Base-by-base conservation (phyloP, 805 yeast genomes). In the Cephaloascus fragrans region DNA sequence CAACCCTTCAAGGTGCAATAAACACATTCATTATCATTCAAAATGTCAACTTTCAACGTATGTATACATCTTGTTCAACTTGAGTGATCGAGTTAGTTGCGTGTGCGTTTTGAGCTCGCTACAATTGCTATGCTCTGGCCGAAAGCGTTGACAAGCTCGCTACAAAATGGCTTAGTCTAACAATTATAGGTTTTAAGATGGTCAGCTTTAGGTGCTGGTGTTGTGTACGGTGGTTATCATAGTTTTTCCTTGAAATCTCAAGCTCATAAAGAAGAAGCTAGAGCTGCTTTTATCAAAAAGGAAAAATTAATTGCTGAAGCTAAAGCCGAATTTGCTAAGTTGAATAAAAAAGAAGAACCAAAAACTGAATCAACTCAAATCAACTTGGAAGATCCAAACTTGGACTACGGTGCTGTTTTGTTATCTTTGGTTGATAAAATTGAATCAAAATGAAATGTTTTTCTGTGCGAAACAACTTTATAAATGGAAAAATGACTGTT, bases 101-200 rank as follows among this genome's bases (percentile, higher is more conserved):
- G n/a, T n/a, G n/a, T n/a, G n/a, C n/a, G n/a, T n/a, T n/a, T n/a
- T n/a, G n/a, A n/a, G n/a, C n/a, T n/a, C n/a, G n/a, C n/a, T n/a
- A n/a, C n/a, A n/a, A n/a, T n/a, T n/a, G n/a, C n/a, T n/a, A n/a
- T n/a, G n/a, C n/a, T n/a, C n/a, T n/a, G n/a, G n/a, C n/a, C n/a
- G n/a, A n/a, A n/a, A n/a, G n/a, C n/a, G n/a, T n/a, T n/a, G n/a
- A n/a, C n/a, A n/a, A n/a, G n/a, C n/a, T n/a, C n/a, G n/a, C n/a
- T n/a, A n/a, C n/a, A n/a, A n/a, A n/a, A n/a, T n/a, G n/a, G n/a
- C n/a, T n/a, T n/a, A n/a, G n/a, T n/a, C n/a, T n/a, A n/a, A n/a
- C n/a, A n/a, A n/a, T n/a, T n/a, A n/a, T 44, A 83, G 83, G 88
- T 89, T 56, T 76, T 89, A 58, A 86, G 97, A 80, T 90, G 93